Base-by-base conservation (phyloP, 345 rosid species). In the Psidium guajava region DNA sequence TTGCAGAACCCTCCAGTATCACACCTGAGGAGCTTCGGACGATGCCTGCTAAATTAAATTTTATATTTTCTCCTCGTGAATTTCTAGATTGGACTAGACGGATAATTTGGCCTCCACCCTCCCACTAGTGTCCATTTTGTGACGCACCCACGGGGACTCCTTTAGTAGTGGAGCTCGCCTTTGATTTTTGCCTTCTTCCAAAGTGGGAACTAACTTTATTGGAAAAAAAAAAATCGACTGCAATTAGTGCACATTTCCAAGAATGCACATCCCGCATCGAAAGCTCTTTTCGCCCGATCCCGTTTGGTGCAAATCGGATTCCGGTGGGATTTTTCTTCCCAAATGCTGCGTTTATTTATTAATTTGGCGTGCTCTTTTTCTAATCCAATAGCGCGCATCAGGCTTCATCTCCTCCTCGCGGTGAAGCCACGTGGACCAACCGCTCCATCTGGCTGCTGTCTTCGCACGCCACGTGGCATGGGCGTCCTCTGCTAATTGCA, bases 271-370 rank as follows among this genome's bases (percentile, higher is more conserved):
- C 40, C 22, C 6, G 25, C 77, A 1, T 40, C 77, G 11, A 18
- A 69, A 21, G 44, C 77, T 32, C 77, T 32, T 69, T 69, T 69
- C 77, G 6, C 24, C 12, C 22, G 11, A 8, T 64, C 11, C 11
- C 44, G 16, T 18, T 10, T 3, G 77, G 47, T 69, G 47, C 77
- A 8, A 69, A 32, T 4, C 2, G 10, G 77, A 64, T 64, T 64
- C 77, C 2, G 44, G 11, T 5, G 44, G 11, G 24, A 16, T 8
- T 32, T 52, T 14, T 64, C 44, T 64, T 22, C 2, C 44, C 75
- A 8, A 8, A 1, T 8, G 2, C 6, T 6, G 6, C 1, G 6
- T 9, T 64, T 1, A 4, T 8, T 64, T 69, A 1, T 18, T 18
- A 5, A 32, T 32, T 18, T 11, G 12, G 8, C 47, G 0, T 50